Evolutionary conservation across 1,284 basidiomycete species (phyloP), one percentile per base, ranked within the genome.

Genomic region (Kwoniella shivajii): DNA sequence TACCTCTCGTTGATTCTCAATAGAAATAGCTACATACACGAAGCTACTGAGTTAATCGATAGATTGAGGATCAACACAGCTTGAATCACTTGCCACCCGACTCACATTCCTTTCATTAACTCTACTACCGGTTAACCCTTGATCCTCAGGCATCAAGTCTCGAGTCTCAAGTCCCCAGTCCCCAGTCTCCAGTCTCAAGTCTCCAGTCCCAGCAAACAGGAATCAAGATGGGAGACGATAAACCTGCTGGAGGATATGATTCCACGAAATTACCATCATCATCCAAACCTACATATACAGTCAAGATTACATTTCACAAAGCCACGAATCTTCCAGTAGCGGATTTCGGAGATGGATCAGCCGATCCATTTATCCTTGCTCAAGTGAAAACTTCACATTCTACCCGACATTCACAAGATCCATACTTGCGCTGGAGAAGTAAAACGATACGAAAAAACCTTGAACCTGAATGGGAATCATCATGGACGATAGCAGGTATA

Each of bases 401-500:
- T 6, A 33, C 62, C 20, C 65, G 72, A n/a, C 65, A 73, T 47
- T 37, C 54, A 29, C 41, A 66, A 22, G 76, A 78, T 48, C 76
- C 78, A 30, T 59, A 62, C 6, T 52, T 82, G 18, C 66, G 70
- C 0, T 82, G 75, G 65, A 77, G 82, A 36, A 78, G 78, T 6
- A 75, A 69, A 36, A 82, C 82, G 4, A 68, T 74, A 4, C 73
- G 76, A 30, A 59, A 64, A 9, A 76, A 73, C 6, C 66, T 76
- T 24, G 71, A 81, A 56, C 81, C 82, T 1, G 58, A 58, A 9
- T 82, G 78, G 78, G 70, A 80, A 26, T 66, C 71, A 3, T 60
- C 64, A 22, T 83, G 82, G 82, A 64, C 80, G 20, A 73, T 83
- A 10, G 76, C 76, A 0, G 81, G 81, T 4, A 68, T 82, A 1